These are phyloP conservation scores for Chlorella variabilis DNA, from an alignment of 163 green algal genomes.

Conservation along the genomic window DNA sequence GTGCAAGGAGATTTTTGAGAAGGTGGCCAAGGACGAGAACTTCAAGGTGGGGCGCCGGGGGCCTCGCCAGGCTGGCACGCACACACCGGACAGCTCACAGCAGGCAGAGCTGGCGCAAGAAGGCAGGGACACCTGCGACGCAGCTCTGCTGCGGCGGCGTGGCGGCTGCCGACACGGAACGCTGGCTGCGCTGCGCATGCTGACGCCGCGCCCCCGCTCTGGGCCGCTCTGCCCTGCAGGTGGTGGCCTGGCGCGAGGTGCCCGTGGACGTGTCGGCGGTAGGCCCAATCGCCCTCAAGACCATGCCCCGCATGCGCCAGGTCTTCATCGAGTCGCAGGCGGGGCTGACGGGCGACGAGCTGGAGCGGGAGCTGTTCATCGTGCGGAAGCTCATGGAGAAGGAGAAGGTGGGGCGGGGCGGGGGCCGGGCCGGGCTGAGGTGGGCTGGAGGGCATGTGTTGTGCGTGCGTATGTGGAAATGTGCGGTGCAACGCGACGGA, in stretches of 20 bases:
- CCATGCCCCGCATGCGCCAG: conserved; percentile 93
- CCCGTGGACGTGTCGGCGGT: conserved; percentile 89
- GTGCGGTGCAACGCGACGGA: neutral
- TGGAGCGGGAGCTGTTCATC: conserved; percentile 97
- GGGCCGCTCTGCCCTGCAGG: too few relatives aligned
- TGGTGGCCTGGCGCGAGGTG: conserved; percentile 95
- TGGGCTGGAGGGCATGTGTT: too few relatives aligned
- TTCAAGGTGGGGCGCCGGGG: conserved; percentile 65
- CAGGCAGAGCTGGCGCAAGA: too few relatives aligned
- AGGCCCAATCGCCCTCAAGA: conserved; percentile 86
- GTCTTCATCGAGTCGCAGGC: conserved; percentile 48
- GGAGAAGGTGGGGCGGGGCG: conserved; percentile 62
- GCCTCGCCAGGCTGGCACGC: too few relatives aligned
- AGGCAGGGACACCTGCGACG: too few relatives aligned
- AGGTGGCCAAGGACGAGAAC: conserved; percentile 70
- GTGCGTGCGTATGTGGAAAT: too few relatives aligned
- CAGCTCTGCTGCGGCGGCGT: too few relatives aligned
- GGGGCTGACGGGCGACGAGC: conserved; percentile 77
- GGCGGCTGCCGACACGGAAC: too few relatives aligned
- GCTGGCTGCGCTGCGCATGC: too few relatives aligned
- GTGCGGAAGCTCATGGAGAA: conserved; percentile 95
- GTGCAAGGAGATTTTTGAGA: conserved; percentile 81
- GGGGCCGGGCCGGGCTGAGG: too few relatives aligned
- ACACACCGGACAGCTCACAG: too few relatives aligned
- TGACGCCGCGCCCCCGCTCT: too few relatives aligned